Percentiles rank a stretch among this genome's conserved stretches.
Conservation (phyloP, 805 yeast species). For the Cyberlindnera mycetangii region DNA sequence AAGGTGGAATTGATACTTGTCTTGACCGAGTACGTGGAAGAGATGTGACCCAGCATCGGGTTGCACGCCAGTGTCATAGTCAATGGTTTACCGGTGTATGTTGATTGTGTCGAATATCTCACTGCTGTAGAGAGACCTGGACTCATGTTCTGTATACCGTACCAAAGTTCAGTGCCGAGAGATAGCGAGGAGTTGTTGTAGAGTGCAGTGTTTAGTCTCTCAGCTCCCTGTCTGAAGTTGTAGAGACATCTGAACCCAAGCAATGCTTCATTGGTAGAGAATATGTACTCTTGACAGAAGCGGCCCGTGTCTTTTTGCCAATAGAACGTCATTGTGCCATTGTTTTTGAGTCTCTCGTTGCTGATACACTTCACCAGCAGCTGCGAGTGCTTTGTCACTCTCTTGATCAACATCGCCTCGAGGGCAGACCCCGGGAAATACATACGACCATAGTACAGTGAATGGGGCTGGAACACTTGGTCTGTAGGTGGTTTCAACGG, state of each 20-base stretch:
- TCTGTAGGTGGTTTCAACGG: slow-evolving; percentile 11
- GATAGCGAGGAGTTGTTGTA: slow-evolving; percentile 65
- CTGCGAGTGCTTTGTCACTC: slow-evolving; percentile 59
- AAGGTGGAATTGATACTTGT: slow-evolving; percentile 74
- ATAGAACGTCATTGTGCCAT: slow-evolving; percentile 61
- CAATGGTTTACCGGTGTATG: slow-evolving; percentile 84
- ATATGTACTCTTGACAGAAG: slow-evolving; percentile 69
- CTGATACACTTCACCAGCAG: slow-evolving; percentile 72
- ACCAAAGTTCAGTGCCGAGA: slow-evolving; percentile 86
- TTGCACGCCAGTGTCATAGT: slow-evolving; percentile 84
- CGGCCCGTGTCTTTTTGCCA: slow-evolving; percentile 65
- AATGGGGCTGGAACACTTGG: slow-evolving; percentile 25
- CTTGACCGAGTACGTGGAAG: slow-evolving; percentile 83
- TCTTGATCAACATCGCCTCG: slow-evolving; percentile 80
- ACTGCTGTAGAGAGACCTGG: slow-evolving; percentile 88
- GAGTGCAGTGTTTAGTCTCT: slow-evolving; percentile 38
- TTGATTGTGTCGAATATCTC: slow-evolving; percentile 80
- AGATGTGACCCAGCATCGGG: slow-evolving; percentile 86
- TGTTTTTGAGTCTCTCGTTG: slow-evolving; percentile 52
- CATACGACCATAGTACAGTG: slow-evolving; percentile 79
- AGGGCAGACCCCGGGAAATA: slow-evolving; percentile 82
- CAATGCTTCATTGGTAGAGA: slow-evolving; percentile 79
- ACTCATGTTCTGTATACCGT: slow-evolving; percentile 75
- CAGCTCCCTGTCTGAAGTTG: slow-evolving; percentile 46
- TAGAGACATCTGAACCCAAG: slow-evolving; percentile 79